Percentiles rank a stretch among this genome's conserved stretches.
phyloP scores from a whole-genome alignment of 495 filamentous ascomycete genomes.

The Pseudotulostoma volvatum region DNA sequence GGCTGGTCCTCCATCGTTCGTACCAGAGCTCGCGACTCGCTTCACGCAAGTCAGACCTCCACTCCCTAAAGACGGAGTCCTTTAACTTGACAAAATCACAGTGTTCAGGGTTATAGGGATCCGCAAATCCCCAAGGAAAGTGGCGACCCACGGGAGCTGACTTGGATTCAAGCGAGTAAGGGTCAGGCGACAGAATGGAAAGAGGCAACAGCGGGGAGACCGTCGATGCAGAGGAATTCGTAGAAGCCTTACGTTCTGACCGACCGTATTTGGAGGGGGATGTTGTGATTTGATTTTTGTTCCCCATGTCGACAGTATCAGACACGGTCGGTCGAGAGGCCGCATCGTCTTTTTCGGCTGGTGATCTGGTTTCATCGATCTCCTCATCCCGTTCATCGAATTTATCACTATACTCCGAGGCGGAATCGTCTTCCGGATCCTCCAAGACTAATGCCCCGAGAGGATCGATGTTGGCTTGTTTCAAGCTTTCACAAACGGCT shows the following conservation, averaged over 20 bases:
- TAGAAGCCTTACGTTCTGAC: constrained; percentile 11
- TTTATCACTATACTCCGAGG: constrained; percentile 18
- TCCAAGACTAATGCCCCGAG: constrained; percentile 73
- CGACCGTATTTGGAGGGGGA: constrained; percentile 17
- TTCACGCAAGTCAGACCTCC: constrained; percentile 80
- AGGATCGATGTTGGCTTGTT: constrained; percentile 73
- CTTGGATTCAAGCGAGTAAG: constrained; percentile 54
- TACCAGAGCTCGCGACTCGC: constrained; percentile 90
- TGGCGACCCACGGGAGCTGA: constrained; percentile 50
- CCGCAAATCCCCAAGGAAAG: constrained; percentile 94
- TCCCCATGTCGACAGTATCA: constrained; percentile 9
- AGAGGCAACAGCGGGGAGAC: constrained; percentile 43
- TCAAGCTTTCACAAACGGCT: constrained; percentile 75
- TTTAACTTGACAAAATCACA: constrained; percentile 89
- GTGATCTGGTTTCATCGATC: constrained; percentile 5
- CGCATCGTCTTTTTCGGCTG: constrained; percentile 11
- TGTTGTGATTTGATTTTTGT: constrained; percentile 1
- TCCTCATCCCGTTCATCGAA: constrained; percentile 12
- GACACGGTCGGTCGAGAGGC: constrained; percentile 34
- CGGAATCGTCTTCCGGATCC: constrained; percentile 48
- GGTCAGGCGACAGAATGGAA: constrained; percentile 86
- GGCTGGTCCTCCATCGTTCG: constrained; percentile 80
- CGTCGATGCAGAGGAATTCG: not conserved
- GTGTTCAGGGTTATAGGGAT: constrained; percentile 77
- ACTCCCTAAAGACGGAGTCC: constrained; percentile 84